Evolutionary conservation across 768 basidiomycete species (phyloP).

Genomic region (Hygrocybe punicea): DNA sequence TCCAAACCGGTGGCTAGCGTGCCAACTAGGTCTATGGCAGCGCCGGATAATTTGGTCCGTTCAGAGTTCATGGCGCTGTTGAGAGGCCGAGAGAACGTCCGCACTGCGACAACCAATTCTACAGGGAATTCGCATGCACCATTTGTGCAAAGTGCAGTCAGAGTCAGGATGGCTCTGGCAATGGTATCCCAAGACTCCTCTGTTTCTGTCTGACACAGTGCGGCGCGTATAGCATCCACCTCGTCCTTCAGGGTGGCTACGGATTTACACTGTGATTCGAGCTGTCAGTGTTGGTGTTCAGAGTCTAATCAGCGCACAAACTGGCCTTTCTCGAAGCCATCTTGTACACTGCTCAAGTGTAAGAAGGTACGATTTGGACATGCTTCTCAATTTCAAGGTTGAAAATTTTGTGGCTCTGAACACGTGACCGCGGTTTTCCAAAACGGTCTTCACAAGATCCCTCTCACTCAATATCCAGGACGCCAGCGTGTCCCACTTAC

Average conservation of each 20-base stretch:
- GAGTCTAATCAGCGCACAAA: background rate
- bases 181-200: slow-evolving; percentile 82
- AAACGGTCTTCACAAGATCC: no score
- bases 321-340: background rate
- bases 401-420: no score
- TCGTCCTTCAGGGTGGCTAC: slow-evolving; percentile 24
- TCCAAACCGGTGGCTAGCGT: slow-evolving; percentile 55
- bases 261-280: slow-evolving; percentile 3
- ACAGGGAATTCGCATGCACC: slow-evolving; percentile 50
- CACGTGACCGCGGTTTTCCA: no score
- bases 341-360: background rate
- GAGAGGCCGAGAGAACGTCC: slow-evolving; percentile 51
- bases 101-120: slow-evolving; percentile 51
- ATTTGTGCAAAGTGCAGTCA: slow-evolving; percentile 50
- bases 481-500: no score
- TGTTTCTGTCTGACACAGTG: slow-evolving; percentile 52
- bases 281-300: no score
- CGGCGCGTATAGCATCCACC: slow-evolving; percentile 42
- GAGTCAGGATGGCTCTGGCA: slow-evolving; percentile 42
- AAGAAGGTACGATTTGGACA: no score
- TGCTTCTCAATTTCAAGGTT: no score
- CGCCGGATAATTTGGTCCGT: slow-evolving; percentile 65
- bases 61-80: slow-evolving; percentile 66
- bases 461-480: no score
- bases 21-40: slow-evolving; percentile 61